These are phyloP conservation scores for Butyriboletus appendiculatus DNA, from an alignment of 1,284 basidiomycete species.

Conservation along the genomic window DNA sequence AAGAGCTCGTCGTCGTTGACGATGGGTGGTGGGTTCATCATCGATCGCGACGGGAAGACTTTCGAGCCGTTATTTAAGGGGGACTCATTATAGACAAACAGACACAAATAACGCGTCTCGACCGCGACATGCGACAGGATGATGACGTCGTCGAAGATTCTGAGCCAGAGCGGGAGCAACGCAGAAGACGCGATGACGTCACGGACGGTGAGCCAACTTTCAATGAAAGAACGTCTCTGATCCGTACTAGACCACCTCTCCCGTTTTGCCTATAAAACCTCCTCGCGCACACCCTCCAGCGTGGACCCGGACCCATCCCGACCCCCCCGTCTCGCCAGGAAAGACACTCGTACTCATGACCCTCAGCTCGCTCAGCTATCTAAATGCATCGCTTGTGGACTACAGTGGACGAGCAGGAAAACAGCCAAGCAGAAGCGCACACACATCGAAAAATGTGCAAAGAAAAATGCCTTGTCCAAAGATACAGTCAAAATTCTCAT, in stretches of 20 bases:
- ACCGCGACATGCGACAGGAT: constrained; percentile 13
- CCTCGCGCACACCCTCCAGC: background rate
- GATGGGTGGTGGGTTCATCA: constrained; percentile 29
- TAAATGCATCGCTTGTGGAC: constrained; percentile 66
- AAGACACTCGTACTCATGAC: constrained; percentile 6
- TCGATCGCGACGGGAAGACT: constrained; percentile 16
- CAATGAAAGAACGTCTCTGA: background rate
- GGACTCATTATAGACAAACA: constrained; percentile 24
- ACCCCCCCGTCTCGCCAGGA: background rate
- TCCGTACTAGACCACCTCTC: constrained; percentile 15
- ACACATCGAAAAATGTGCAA: constrained; percentile 69
- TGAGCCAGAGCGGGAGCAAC: background rate
- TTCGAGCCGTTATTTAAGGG: background rate
- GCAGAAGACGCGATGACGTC: background rate
- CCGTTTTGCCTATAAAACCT: constrained; percentile 37
- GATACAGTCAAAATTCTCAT: constrained; percentile 59
- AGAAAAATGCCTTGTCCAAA: constrained; percentile 52
- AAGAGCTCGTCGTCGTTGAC: constrained; percentile 60
- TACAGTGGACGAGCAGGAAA: constrained; percentile 69
- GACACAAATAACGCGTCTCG: constrained; percentile 34
- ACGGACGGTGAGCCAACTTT: constrained; percentile 6
- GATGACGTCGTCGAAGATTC: constrained; percentile 7
- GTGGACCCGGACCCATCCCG: constrained; percentile 1
- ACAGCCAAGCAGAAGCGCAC: constrained; percentile 56
- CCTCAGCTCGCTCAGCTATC: constrained; percentile 48